Evolutionary conservation across 768 basidiomycete species (phyloP), one percentile per base, ranked within the genome.

Genomic region (Auriscalpium vulgare): DNA sequence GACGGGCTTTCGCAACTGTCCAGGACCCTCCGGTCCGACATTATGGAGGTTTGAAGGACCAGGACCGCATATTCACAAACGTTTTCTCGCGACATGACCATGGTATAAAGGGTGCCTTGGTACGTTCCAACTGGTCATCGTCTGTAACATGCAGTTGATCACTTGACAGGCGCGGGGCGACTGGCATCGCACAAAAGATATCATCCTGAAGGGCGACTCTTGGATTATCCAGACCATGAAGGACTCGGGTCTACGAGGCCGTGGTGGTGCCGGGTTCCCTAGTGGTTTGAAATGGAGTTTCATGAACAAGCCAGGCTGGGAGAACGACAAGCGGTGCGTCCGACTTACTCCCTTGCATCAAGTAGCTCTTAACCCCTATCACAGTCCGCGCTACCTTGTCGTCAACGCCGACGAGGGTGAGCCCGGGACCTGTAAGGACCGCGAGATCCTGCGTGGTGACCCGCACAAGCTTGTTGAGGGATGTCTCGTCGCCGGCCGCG

Each of bases 301-400:
- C 70, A 95, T 98, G 95, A 98, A 99, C 79, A 99, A 98, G 73
- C 95, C 94, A n/a, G 85, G 86, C 29, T 97, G 95, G 95, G 84
- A 98, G 75, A 87, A 90, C 68, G 95, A 97, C 66, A 84, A 83
- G 62, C 78, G 91, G 87, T 90, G 58, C 56, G 74, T 63, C 47
- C 17, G 38, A 38, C 29, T 36, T 34, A 17, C 21, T 38, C 6
- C n/a, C 49, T 62, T 37, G 44, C 21, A 6, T 16, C 29, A 38
- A 37, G 3, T 36, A 35, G 3, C 35, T 19, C 37, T 43, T 37
- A 53, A 19, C 21, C 36, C 45, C n/a, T 37, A n/a, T 23, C 11
- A 29, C 51, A 89, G 94, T 51, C 95, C 95, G 4, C 85, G 95
- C 21, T 98, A 98, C 69, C 82, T 99, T 6, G 95, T 99, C 51